Conservation (phyloP, 495 filamentous ascomycete species). For the Pseudoneurospora amorphoporcata region DNA sequence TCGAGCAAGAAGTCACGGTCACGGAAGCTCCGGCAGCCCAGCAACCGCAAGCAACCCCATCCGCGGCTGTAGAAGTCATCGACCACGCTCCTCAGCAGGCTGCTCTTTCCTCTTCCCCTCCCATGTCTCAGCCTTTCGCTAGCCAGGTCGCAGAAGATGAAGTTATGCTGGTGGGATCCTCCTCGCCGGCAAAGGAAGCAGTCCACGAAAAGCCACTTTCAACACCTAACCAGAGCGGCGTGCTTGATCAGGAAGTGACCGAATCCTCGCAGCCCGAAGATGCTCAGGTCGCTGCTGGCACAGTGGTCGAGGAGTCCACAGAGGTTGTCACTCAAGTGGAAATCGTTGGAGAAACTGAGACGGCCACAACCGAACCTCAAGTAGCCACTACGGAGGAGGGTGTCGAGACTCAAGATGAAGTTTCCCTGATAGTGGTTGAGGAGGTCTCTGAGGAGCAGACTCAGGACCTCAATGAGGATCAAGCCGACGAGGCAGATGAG, state of each 20-base stretch:
- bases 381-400: not conserved
- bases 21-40: not conserved
- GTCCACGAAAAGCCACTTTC: not conserved
- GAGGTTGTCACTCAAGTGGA: not conserved
- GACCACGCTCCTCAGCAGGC: not conserved
- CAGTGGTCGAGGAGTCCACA: not conserved
- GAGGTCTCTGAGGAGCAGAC: not conserved
- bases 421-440: not conserved
- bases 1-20: not conserved
- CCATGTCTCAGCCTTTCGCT: not conserved
- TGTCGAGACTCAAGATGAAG: not conserved
- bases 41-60: not conserved
- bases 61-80: not conserved
- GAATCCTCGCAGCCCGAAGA: not conserved
- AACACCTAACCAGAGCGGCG: not conserved
- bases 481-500: slow-evolving; percentile 1
- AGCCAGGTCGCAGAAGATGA: not conserved
- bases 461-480: not conserved
- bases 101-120: not conserved
- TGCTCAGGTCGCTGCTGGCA: not conserved
- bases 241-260: not conserved
- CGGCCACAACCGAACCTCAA: not conserved
- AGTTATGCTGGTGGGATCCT: not conserved
- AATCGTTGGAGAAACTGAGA: not conserved
- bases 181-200: not conserved